Conservation (phyloP, 1,139 yeast genomes). For the Geotrichum aggregatum region DNA sequence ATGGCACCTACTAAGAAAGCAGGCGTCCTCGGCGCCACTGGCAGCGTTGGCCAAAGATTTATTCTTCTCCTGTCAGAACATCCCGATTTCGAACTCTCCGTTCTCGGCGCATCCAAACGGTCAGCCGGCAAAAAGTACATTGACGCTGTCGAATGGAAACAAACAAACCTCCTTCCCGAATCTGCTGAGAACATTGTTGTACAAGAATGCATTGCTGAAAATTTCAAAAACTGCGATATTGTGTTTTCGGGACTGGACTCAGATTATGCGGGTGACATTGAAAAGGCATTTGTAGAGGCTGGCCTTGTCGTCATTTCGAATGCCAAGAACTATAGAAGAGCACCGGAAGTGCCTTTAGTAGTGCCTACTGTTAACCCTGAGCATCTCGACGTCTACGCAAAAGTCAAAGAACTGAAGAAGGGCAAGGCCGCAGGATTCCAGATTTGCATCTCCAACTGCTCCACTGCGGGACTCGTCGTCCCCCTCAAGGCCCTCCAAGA, state of each 20-base stretch:
- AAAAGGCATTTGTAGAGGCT: slow-evolving; percentile 69
- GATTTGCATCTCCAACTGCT: slow-evolving; percentile 94
- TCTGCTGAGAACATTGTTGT: slow-evolving; percentile 60
- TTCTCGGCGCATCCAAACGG: slow-evolving; percentile 87
- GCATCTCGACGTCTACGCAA: slow-evolving; percentile 72
- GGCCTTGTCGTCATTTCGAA: slow-evolving; percentile 86
- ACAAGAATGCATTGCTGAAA: slow-evolving; percentile 69
- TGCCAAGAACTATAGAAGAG: slow-evolving; percentile 94
- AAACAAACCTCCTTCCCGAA: slow-evolving; percentile 76
- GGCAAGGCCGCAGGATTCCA: slow-evolving; percentile 66
- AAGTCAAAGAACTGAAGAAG: slow-evolving; percentile 41
- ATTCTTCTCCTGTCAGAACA: slow-evolving; percentile 78
- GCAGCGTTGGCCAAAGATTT: slow-evolving; percentile 96
- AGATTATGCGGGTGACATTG: slow-evolving; percentile 90
- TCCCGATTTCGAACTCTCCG: slow-evolving; percentile 82
- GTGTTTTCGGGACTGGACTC: slow-evolving; percentile 94
- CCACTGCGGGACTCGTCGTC: slow-evolving; percentile 96
- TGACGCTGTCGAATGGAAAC: slow-evolving; percentile 94
- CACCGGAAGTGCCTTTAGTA: slow-evolving; percentile 78
- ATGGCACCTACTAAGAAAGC: slow-evolving; percentile 27
- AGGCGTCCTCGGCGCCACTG: slow-evolving; percentile 97
- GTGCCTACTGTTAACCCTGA: slow-evolving; percentile 97
- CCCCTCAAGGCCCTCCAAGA: slow-evolving; percentile 92
- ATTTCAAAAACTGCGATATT: slow-evolving; percentile 83
- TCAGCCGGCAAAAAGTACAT: slow-evolving; percentile 86